Evolutionary conservation across 441 rosid species (phyloP).

Genomic region (Gossypium trilobum): DNA sequence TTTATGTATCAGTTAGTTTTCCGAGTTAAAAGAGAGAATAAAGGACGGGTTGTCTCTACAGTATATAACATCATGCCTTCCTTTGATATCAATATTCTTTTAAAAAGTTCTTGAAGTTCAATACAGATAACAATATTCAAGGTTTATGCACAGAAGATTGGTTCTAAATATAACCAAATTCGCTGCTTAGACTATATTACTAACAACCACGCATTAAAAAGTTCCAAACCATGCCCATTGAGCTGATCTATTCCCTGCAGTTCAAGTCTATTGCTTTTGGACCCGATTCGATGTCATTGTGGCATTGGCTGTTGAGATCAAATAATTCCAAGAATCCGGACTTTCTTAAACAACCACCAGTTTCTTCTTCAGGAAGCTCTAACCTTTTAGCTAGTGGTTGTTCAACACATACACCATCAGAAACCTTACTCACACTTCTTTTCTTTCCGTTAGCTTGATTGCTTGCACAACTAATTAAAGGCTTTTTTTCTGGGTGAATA

Average conservation of each 20-base stretch:
- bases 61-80: conserved; percentile 26
- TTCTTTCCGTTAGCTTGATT: conserved; percentile 35
- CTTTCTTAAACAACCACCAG: conserved; percentile 22
- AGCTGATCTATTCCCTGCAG: conserved; percentile 28
- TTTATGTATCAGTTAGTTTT: neutral
- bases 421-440: conserved; percentile 30
- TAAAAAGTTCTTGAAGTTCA: conserved; percentile 29
- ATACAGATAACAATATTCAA: conserved; percentile 37
- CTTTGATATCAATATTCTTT: conserved; percentile 28
- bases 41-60: conserved; percentile 14
- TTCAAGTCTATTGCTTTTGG: conserved; percentile 43
- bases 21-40: neutral
- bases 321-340: conserved; percentile 22
- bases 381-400: conserved; percentile 35
- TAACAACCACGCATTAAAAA: neutral
- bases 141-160: conserved; percentile 34
- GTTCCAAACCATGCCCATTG: conserved; percentile 6
- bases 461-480: conserved; percentile 17
- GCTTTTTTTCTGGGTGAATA: conserved; percentile 29
- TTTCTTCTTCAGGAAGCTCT: conserved; percentile 13
- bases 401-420: conserved; percentile 34
- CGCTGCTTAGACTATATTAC: conserved; percentile 22
- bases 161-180: conserved; percentile 22
- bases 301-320: conserved; percentile 50
- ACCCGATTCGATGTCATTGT: conserved; percentile 31